phyloP scores from a whole-genome alignment of 169 alveolate species.

The Theileria orientalis region DNA sequence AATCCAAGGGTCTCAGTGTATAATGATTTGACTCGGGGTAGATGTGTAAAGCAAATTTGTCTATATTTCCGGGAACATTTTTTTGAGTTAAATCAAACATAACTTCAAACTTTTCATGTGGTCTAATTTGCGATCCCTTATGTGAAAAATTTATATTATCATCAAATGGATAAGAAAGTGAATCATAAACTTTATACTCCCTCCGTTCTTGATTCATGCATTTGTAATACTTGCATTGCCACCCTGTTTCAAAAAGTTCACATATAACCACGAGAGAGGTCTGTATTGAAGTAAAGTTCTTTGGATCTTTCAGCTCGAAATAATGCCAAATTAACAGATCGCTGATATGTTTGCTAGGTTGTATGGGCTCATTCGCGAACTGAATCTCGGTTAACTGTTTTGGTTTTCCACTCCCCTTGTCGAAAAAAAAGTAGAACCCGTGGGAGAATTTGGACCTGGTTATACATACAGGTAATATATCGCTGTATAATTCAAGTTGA shows the following conservation, averaged over 20 bases:
- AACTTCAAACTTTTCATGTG: neutral
- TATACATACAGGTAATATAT: neutral
- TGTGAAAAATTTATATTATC: neutral
- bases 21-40: conserved; percentile 10
- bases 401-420: neutral
- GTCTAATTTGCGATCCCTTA: neutral
- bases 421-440: neutral
- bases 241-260: conserved; percentile 1
- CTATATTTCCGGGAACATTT: neutral
- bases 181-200: conserved; percentile 43
- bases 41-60: neutral
- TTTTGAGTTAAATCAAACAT: neutral
- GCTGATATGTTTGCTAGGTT: neutral
- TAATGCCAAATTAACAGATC: conserved; percentile 51
- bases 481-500: neutral
- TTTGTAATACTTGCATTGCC: conserved; percentile 15
- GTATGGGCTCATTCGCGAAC: conserved; percentile 25
- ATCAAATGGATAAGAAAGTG: neutral
- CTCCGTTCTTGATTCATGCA: conserved; percentile 16
- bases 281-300: neutral
- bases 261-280: conserved; percentile 43
- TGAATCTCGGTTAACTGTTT: conserved; percentile 19
- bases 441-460: neutral
- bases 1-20: neutral
- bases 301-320: conserved; percentile 15